phyloP scores from a whole-genome alignment of 2,329 filamentous ascomycete species.

The Talaromyces sp. region DNA sequence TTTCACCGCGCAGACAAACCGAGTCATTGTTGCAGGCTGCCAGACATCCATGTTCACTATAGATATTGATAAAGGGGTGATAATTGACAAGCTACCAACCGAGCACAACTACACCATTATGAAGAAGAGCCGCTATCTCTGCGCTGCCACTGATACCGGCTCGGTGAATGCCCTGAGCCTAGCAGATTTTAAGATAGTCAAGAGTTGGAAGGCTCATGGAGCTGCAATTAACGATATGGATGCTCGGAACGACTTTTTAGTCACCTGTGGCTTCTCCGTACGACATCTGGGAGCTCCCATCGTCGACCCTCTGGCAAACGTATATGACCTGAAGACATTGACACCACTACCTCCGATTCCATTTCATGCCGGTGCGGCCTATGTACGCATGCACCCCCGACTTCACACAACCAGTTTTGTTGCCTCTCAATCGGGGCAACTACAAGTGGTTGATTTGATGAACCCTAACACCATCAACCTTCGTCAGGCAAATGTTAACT shows the following conservation, averaged over 20 bases:
- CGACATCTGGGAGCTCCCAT: constrained; percentile 75
- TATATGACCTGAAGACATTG: constrained; percentile 91
- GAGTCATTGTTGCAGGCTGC: constrained; percentile 81
- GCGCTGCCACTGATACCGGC: constrained; percentile 79
- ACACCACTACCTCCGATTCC: constrained; percentile 84
- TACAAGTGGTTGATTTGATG: constrained; percentile 94
- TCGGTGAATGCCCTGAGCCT: constrained; percentile 83
- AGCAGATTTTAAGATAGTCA: constrained; percentile 69
- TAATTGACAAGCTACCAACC: constrained; percentile 67
- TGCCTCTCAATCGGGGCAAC: constrained; percentile 83
- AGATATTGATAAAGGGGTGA: constrained; percentile 66
- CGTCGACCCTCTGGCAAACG: constrained; percentile 88
- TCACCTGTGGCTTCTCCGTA: constrained; percentile 90
- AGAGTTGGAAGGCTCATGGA: constrained; percentile 85
- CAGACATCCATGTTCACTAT: constrained; percentile 81
- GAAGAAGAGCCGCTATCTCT: constrained; percentile 84
- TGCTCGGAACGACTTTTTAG: constrained; percentile 87
- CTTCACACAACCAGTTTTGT: constrained; percentile 95
- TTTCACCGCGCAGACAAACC: constrained; percentile 80
- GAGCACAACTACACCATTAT: constrained; percentile 82
- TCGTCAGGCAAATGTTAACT: constrained; percentile 74
- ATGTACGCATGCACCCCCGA: constrained; percentile 92
- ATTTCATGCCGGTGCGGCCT: constrained; percentile 86
- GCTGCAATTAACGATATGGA: constrained; percentile 95
- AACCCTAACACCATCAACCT: constrained; percentile 86